Conservation (phyloP, 108 stramenopile species). For the Cyclotella baltica region DNA sequence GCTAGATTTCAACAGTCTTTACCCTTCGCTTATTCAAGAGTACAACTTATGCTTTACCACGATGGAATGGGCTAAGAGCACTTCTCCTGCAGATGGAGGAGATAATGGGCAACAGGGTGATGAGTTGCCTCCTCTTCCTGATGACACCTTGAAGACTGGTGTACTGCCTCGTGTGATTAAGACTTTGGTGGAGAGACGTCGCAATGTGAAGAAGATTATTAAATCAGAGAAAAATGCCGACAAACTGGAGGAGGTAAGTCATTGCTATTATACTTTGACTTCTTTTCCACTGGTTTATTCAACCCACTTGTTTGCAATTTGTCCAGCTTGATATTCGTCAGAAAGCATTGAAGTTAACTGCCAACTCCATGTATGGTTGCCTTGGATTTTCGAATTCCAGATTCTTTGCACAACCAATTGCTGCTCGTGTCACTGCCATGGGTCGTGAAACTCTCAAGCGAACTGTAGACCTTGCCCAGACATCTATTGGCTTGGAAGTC, state of each 20-base stretch:
- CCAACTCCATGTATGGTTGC: conserved; percentile 99
- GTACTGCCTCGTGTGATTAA: conserved; percentile 98
- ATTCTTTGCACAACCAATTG: conserved; percentile 98
- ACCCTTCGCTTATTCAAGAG: conserved; percentile 99
- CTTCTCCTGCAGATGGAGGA: conserved; percentile 31
- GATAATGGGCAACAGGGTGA: conserved; percentile 54
- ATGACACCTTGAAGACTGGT: conserved; percentile 78
- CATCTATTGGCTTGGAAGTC: conserved; percentile 95
- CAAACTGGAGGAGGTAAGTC: conserved; percentile 80
- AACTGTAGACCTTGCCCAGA: conserved; percentile 95
- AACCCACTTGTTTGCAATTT: not conserved
- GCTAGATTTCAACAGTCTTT: conserved; percentile 99
- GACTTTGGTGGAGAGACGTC: conserved; percentile 94
- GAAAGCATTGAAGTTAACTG: conserved; percentile 97
- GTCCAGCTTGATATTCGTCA: conserved; percentile 96
- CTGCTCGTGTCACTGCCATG: conserved; percentile 97
- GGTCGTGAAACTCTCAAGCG: conserved; percentile 98
- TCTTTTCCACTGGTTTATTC: not conserved
- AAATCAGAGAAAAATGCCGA: conserved; percentile 84
- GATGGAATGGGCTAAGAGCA: conserved; percentile 87
- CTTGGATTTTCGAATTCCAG: conserved; percentile 96
- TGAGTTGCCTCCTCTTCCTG: conserved; percentile 90
- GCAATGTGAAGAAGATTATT: conserved; percentile 91
- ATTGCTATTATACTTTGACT: conserved; percentile 9
- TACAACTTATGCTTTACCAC: conserved; percentile 99